phyloP scores from a whole-genome alignment of 2,329 filamentous ascomycete genomes.

The Paramyrothecium roridum region DNA sequence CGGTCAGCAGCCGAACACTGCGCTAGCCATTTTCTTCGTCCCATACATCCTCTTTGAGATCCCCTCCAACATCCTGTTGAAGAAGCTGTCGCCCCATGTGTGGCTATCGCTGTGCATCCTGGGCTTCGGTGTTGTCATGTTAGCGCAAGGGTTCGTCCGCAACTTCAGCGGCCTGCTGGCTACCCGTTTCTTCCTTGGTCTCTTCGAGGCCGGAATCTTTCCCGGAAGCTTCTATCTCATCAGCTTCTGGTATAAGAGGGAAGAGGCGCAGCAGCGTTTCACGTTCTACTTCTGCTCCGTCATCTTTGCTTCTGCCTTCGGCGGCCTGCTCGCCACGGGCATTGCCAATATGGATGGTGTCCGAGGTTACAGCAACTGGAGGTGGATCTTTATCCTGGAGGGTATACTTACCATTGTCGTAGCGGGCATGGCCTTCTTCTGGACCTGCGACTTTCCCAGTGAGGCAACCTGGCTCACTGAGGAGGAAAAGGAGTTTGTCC shows the following conservation, averaged over 20 bases:
- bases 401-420: conserved; percentile 64
- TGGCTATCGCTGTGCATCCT: conserved; percentile 3
- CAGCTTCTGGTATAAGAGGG: conserved; percentile 58
- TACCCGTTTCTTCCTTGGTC: conserved; percentile 14
- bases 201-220: conserved; percentile 40
- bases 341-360: conserved; percentile 63
- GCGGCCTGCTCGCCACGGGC: conserved; percentile 63
- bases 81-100: conserved; percentile 2
- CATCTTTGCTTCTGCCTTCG: conserved; percentile 64
- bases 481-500: conserved; percentile 44
- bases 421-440: conserved; percentile 62
- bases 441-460: conserved; percentile 74
- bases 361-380: conserved; percentile 48
- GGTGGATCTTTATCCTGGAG: conserved; percentile 61
- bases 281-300: conserved; percentile 65
- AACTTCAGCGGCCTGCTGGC: conserved; percentile 14
- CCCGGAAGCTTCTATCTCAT: conserved; percentile 58
- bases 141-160: conserved; percentile 6
- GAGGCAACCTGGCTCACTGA: conserved; percentile 64
- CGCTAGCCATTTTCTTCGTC: conserved; percentile 15
- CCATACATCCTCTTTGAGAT: conserved; percentile 17
- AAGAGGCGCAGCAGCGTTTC: conserved; percentile 41
- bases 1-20: conserved; percentile 10
- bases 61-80: conserved; percentile 14
- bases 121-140: conserved; percentile 5